These are phyloP conservation scores for Theileria parva DNA, from an alignment of 169 alveolate genomes.

Conservation along the genomic window DNA sequence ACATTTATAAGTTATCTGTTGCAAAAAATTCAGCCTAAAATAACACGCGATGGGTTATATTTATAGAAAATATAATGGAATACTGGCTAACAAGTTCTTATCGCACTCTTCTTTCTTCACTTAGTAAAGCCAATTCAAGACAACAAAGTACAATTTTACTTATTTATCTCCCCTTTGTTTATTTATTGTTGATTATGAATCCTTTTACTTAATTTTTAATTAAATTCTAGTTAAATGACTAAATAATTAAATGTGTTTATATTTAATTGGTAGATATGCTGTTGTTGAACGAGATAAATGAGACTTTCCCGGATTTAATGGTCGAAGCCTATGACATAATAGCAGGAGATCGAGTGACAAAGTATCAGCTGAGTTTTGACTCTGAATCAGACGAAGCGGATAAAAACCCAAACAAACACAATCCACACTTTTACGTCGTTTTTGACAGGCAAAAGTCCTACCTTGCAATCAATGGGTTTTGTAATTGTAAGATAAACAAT, in stretches of 20 bases:
- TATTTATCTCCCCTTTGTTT: neutral
- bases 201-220: neutral
- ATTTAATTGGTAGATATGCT: conserved; percentile 19
- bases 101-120: conserved; percentile 43
- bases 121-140: conserved; percentile 22
- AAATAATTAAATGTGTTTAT: neutral
- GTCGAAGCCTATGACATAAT: conserved; percentile 28
- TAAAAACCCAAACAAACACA: neutral
- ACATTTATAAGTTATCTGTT: neutral
- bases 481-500: conserved; percentile 27
- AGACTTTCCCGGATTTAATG: conserved; percentile 16
- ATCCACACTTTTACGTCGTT: conserved; percentile 32
- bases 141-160: conserved; percentile 27
- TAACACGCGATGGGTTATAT: neutral
- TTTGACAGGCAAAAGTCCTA: conserved; percentile 12
- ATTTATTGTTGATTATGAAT: neutral
- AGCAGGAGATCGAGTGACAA: conserved; percentile 17
- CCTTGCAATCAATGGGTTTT: conserved; percentile 44
- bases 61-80: neutral
- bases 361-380: neutral
- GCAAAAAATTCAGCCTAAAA: neutral
- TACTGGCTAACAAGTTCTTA: conserved; percentile 25
- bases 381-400: conserved; percentile 10
- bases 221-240: neutral
- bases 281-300: conserved; percentile 34